phyloP scores from a whole-genome alignment of 305 asterid genomes.

The Fraxinus paxiana region DNA sequence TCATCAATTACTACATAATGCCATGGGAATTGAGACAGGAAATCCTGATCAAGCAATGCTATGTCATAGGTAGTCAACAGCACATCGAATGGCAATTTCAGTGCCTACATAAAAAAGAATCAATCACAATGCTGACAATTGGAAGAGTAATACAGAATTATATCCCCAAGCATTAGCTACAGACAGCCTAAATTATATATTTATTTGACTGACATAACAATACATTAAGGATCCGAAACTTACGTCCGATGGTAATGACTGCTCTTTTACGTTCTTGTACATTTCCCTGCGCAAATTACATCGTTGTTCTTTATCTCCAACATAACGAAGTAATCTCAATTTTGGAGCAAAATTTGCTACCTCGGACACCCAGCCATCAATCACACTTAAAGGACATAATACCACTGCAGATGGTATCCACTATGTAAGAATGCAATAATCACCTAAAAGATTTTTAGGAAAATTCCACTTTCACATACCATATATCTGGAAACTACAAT shows the following conservation, averaged over 20 bases:
- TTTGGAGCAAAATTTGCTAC: conserved; percentile 67
- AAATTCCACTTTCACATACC: background rate
- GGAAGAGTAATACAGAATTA: background rate
- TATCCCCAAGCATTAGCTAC: conserved; percentile 12
- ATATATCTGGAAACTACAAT: background rate
- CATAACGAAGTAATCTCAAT: conserved; percentile 63
- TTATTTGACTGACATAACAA: background rate
- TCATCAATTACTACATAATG: conserved; percentile 81
- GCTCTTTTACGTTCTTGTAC: conserved; percentile 44
- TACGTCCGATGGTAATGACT: conserved; percentile 37
- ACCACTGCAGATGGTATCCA: conserved; percentile 60
- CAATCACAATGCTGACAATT: conserved; percentile 3
- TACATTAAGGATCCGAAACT: conserved; percentile 20
- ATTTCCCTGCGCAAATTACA: conserved; percentile 55
- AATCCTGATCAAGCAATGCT: conserved; percentile 79
- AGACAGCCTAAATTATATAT: background rate
- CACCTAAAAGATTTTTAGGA: background rate
- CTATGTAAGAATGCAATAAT: conserved; percentile 14
- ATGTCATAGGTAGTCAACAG: conserved; percentile 84
- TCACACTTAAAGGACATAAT: conserved; percentile 87
- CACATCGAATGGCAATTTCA: conserved; percentile 67
- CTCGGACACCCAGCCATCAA: conserved; percentile 85
- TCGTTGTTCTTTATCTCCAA: conserved; percentile 81
- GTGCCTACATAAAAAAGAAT: conserved; percentile 45
- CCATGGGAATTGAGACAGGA: conserved; percentile 86